Base-by-base conservation (phyloP, 2,329 filamentous ascomycete species). In the Aspergillus floridensis region DNA sequence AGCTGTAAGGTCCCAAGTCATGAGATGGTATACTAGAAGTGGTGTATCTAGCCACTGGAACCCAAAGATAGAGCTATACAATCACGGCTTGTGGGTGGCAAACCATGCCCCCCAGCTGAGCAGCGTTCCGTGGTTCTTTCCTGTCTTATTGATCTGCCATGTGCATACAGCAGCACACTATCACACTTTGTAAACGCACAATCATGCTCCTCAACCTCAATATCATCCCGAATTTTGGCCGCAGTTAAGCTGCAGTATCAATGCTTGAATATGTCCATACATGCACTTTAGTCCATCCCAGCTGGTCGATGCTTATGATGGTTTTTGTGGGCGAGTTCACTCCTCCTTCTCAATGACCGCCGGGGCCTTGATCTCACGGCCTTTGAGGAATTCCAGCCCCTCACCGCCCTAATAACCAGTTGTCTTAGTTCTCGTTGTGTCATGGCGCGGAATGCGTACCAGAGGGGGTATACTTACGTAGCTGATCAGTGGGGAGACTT, bases 401-500 rank as follows among this genome's bases (percentile, higher is more conserved):
- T 88, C 86, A 58, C 86, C 86, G 55, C 81, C 83, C 84, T 86
- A 62, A 41, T 67, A 64, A 56, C n/a, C 21, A 54, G 49, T 66
- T 19, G 55, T 56, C 50, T 44, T 12, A 49, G 35, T 56, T n/a
- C 22, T 16, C 4, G 21, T n/a, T 35, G 41, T 11, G 53, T 32
- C 41, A 29, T 54, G 26, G 2, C 5, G 26, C 26, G 16, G n/a
- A 38, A 24, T 41, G 2, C n/a, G 24, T 44, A 26, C 1, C 58
- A 26, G 14, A 26, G 22, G 32, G 32, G 12, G 14, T 56, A 50
- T 56, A 89, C 91, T 86, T 86, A 96, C 92, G 74, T 99, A 99
- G 85, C 92, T 97, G 74, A 96, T 89, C 69, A 96, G 80, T 41
- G 95, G 95, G 56, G 92, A 96, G 19, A 99, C 87, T 76, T 99